These are phyloP conservation scores for Curvularia sp. DNA, from an alignment of 2,329 filamentous ascomycete species.

Conservation along the genomic window DNA sequence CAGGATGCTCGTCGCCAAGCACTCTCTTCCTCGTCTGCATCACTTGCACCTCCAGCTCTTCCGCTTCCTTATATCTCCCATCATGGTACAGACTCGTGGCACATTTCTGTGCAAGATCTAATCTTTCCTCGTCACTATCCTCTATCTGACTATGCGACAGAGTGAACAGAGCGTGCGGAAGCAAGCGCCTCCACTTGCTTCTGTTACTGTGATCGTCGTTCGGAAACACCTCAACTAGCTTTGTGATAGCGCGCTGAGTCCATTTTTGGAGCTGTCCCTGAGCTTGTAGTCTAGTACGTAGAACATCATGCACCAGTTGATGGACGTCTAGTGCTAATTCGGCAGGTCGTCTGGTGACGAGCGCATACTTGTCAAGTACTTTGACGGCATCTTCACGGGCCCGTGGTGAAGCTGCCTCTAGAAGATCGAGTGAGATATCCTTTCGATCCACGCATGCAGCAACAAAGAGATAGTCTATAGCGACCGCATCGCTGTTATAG, in stretches of 20 bases:
- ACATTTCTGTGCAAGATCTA: neutral
- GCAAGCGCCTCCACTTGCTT: conserved; percentile 6
- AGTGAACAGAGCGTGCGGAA: conserved; percentile 1
- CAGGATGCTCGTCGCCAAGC: too few relatives aligned
- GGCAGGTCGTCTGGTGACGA: conserved; percentile 15
- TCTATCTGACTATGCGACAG: conserved; percentile 3
- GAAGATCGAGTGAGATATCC: conserved; percentile 29
- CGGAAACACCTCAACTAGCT: conserved; percentile 9
- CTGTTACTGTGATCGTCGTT: neutral
- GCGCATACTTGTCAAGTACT: conserved; percentile 19
- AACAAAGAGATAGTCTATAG: conserved; percentile 50
- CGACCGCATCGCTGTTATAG: conserved; percentile 32
- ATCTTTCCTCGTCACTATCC: conserved; percentile 1
- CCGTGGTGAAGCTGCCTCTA: conserved; percentile 17
- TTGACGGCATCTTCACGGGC: conserved; percentile 19
- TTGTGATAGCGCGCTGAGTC: conserved; percentile 16
- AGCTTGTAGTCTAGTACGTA: conserved; percentile 14
- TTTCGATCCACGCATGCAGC: conserved; percentile 49
- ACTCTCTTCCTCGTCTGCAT: conserved; percentile 1
- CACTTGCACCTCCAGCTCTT: conserved; percentile 2
- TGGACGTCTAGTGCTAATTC: conserved; percentile 22
- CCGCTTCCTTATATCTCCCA: neutral
- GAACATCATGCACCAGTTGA: conserved; percentile 21
- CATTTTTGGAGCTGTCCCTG: conserved; percentile 13
- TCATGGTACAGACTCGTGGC: neutral